Conservation (phyloP, 148 eudicot genomes). For the Rhododendron ovatum region DNA sequence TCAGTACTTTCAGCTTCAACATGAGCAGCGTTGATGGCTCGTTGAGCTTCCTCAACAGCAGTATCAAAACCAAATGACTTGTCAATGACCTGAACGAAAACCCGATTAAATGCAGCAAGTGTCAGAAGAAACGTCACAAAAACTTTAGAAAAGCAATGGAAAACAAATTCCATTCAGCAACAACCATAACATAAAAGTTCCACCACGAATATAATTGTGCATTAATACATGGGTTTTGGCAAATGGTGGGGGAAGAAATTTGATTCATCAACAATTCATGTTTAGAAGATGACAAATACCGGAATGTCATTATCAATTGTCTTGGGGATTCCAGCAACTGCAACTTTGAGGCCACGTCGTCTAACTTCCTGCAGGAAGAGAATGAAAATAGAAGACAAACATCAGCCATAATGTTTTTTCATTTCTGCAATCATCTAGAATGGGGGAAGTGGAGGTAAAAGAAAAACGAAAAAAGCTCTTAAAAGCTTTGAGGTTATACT, state of each 20-base stretch:
- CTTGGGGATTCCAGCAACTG: slow-evolving; percentile 90
- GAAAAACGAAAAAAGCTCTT: background rate
- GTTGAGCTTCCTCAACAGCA: slow-evolving; percentile 98
- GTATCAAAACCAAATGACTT: slow-evolving; percentile 97
- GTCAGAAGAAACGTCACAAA: background rate
- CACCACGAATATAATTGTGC: background rate
- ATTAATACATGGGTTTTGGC: background rate
- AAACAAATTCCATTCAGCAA: background rate
- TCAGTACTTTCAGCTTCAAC: slow-evolving; percentile 97
- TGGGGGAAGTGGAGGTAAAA: background rate
- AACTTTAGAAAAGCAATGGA: background rate
- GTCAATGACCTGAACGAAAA: slow-evolving; percentile 73
- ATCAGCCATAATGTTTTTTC: slow-evolving; percentile 1
- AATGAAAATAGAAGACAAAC: background rate
- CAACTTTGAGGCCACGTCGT: slow-evolving; percentile 72
- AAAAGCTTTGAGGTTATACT: background rate
- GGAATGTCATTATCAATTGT: slow-evolving; percentile 98
- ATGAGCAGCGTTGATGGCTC: slow-evolving; percentile 97
- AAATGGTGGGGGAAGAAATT: background rate
- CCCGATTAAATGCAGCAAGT: background rate
- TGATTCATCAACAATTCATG: background rate
- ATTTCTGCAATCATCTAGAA: background rate
- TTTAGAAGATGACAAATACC: slow-evolving; percentile 33
- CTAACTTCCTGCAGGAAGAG: slow-evolving; percentile 64
- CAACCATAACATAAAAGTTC: slow-evolving; percentile 15